These are phyloP conservation scores for Brettanomyces nanus DNA, from an alignment of 805 yeast genomes.

Conservation along the genomic window DNA sequence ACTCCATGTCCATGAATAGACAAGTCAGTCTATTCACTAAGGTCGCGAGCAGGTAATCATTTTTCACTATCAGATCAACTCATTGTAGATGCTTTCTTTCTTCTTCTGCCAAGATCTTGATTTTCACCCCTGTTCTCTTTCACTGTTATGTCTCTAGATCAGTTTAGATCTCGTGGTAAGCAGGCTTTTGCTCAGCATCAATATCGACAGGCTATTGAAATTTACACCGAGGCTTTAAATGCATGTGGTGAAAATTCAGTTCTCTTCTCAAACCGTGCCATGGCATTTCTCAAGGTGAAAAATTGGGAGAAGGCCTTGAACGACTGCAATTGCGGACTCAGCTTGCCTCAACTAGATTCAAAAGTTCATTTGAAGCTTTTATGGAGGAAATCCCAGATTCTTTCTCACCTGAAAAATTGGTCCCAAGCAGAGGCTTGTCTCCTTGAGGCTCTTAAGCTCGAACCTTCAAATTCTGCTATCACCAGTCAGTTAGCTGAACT, in stretches of 20 bases:
- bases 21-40: too few species aligned
- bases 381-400: conserved; percentile 42
- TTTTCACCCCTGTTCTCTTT: not conserved
- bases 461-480: conserved; percentile 31
- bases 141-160: not conserved
- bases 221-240: conserved; percentile 49
- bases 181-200: conserved; percentile 37
- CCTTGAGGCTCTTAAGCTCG: conserved; percentile 31
- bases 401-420: conserved; percentile 26
- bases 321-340: conserved; percentile 45
- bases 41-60: too few species aligned
- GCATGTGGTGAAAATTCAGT: conserved; percentile 43
- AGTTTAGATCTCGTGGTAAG: conserved; percentile 37
- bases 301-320: conserved; percentile 41
- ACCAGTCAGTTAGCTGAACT: conserved; percentile 30
- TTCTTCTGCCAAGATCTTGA: too few species aligned
- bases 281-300: conserved; percentile 46
- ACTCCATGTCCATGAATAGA: conserved; percentile 4
- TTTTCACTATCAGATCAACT: too few species aligned
- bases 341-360: conserved; percentile 11
- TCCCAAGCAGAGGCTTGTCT: conserved; percentile 22
- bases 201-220: conserved; percentile 41
- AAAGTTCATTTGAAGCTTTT: conserved; percentile 38
- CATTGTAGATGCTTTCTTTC: too few species aligned
- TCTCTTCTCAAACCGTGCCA: conserved; percentile 60